phyloP scores from a whole-genome alignment of 352 stramenopile species.

The Phytopythium oedochilum region DNA sequence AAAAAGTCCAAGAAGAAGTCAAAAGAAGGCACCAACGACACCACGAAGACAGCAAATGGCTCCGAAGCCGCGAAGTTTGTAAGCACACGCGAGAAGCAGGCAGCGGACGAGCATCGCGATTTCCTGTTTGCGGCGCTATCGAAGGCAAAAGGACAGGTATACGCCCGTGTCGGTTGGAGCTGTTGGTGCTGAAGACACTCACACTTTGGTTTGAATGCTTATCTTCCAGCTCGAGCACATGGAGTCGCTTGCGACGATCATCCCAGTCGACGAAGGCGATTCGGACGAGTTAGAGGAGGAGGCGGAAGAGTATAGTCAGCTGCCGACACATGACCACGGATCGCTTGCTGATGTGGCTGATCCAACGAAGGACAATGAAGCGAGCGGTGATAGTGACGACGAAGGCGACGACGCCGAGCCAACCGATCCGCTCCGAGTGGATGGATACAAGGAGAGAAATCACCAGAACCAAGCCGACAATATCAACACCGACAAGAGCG shows the following conservation, averaged over 20 bases:
- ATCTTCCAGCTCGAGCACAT: slow-evolving; percentile 38
- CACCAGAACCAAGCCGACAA: too few species aligned
- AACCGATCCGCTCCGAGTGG: not conserved
- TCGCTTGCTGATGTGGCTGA: not conserved
- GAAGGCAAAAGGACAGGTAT: slow-evolving; percentile 53
- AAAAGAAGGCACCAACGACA: slow-evolving; percentile 1
- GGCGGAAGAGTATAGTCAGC: not conserved
- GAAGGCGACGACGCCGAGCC: not conserved
- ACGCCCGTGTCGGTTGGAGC: not conserved
- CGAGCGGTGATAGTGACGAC: not conserved
- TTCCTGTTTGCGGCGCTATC: slow-evolving; percentile 60
- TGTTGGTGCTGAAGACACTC: not conserved
- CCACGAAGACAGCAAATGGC: not conserved
- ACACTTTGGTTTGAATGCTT: not conserved
- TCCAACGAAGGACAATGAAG: not conserved
- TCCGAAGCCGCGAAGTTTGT: slow-evolving; percentile 22
- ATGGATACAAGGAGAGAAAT: not conserved
- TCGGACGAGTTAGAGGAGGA: slow-evolving; percentile 5
- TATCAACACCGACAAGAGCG: not conserved
- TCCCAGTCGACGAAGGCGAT: slow-evolving; percentile 11
- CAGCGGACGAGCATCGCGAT: slow-evolving; percentile 47
- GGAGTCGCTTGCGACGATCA: slow-evolving; percentile 37
- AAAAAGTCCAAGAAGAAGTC: slow-evolving; percentile 11
- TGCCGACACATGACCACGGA: not conserved
- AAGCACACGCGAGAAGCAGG: slow-evolving; percentile 44